phyloP scores from a whole-genome alignment of 768 basidiomycete species.

The Aureoboletus auriporus region DNA sequence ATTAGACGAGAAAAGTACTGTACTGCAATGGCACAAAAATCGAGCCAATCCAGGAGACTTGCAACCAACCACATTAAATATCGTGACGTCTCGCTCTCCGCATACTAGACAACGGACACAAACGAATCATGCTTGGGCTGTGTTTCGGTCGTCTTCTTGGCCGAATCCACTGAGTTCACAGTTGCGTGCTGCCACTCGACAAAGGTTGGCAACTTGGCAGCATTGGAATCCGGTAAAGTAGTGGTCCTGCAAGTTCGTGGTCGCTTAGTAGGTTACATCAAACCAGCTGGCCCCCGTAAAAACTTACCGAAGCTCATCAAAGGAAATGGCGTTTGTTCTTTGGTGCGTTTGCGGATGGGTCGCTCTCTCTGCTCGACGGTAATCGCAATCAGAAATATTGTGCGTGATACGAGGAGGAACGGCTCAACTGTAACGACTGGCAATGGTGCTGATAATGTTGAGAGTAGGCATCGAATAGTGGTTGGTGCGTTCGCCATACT shows the following conservation, averaged over 20 bases:
- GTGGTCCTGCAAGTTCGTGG: conserved; percentile 4
- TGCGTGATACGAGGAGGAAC: neutral
- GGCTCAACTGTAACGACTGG: conserved; percentile 16
- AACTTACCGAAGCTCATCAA: conserved; percentile 18
- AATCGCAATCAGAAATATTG: neutral
- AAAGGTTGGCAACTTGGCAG: conserved; percentile 15
- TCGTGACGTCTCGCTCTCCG: neutral
- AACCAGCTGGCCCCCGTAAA: neutral
- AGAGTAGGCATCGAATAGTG: conserved; percentile 17
- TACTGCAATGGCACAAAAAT: conserved; percentile 4
- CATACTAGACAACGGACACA: conserved; percentile 6
- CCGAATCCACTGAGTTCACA: conserved; percentile 4
- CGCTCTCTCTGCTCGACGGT: conserved; percentile 11
- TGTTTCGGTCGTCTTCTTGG: conserved; percentile 5
- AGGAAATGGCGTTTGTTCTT: conserved; percentile 10
- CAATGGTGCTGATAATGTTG: conserved; percentile 17
- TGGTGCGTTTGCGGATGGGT: conserved; percentile 4
- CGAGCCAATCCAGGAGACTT: too few relatives aligned
- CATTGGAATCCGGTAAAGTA: conserved; percentile 4
- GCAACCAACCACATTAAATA: too few relatives aligned
- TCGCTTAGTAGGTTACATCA: neutral
- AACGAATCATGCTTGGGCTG: conserved; percentile 1
- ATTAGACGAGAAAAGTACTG: conserved; percentile 12
- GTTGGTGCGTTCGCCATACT: conserved; percentile 39
- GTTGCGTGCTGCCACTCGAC: conserved; percentile 10